Evolutionary conservation across 805 yeast genomes (phyloP).

Genomic region (Lachancea thermotolerans): DNA sequence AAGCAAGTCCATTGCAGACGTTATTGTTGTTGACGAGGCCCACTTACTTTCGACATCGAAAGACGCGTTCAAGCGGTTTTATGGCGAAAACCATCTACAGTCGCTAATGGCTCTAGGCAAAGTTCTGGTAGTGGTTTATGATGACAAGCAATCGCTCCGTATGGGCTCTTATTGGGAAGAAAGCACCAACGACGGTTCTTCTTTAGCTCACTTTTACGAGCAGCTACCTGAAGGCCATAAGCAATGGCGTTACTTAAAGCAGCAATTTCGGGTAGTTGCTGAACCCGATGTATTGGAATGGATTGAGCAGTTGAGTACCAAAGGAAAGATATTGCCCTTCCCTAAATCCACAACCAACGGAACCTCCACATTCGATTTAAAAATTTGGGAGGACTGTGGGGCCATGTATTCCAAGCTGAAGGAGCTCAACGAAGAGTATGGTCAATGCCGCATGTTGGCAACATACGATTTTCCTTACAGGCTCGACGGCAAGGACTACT

Average conservation of each 20-base stretch:
- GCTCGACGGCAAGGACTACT: conserved; percentile 40
- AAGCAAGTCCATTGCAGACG: conserved; percentile 30
- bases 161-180: conserved; percentile 42
- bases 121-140: conserved; percentile 38
- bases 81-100: conserved; percentile 38
- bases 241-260: conserved; percentile 30
- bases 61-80: conserved; percentile 40
- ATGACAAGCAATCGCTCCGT: conserved; percentile 40
- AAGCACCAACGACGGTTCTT: conserved; percentile 33
- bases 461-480: conserved; percentile 44
- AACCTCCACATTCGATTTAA: conserved; percentile 28
- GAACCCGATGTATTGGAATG: conserved; percentile 35
- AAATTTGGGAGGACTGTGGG: conserved; percentile 37
- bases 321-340: conserved; percentile 30
- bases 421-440: conserved; percentile 26
- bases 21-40: conserved; percentile 41
- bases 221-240: conserved; percentile 14
- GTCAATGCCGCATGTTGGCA: conserved; percentile 38
- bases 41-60: conserved; percentile 39
- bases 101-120: conserved; percentile 36
- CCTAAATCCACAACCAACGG: conserved; percentile 21
- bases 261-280: conserved; percentile 40
- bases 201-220: conserved; percentile 22
- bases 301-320: conserved; percentile 34
- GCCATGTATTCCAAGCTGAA: conserved; percentile 36